These are phyloP conservation scores for Blastobotrys persicus DNA, from an alignment of 1,139 yeast genomes.

Conservation along the genomic window DNA sequence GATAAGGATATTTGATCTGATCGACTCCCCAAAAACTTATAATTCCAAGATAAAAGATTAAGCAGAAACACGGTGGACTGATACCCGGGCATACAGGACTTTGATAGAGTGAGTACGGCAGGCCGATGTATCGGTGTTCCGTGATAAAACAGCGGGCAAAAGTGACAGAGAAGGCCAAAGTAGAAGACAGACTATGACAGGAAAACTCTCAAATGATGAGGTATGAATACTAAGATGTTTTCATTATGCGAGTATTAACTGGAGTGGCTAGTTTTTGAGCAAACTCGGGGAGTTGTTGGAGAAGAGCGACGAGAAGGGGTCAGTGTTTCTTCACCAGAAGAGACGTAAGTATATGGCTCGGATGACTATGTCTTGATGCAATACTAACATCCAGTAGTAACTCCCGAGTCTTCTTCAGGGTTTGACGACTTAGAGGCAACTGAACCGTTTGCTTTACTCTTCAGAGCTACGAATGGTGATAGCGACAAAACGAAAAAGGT, in stretches of 20 bases:
- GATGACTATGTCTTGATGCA: neutral
- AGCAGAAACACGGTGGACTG: too few relatives aligned
- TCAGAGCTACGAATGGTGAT: slow-evolving; percentile 55
- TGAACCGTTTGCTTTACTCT: slow-evolving; percentile 24
- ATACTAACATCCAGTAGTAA: slow-evolving; percentile 3
- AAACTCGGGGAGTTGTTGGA: slow-evolving; percentile 31
- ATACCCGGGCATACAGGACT: too few relatives aligned
- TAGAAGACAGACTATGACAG: slow-evolving; percentile 17
- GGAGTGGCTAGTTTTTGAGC: slow-evolving; percentile 30
- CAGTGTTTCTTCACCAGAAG: slow-evolving; percentile 33
- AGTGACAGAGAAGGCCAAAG: neutral
- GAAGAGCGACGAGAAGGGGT: slow-evolving; percentile 43
- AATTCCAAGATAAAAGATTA: too few relatives aligned
- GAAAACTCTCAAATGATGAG: slow-evolving; percentile 12
- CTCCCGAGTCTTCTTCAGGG: slow-evolving; percentile 11
- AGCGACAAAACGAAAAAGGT: slow-evolving; percentile 46
- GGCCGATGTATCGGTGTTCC: too few relatives aligned
- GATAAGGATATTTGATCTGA: too few relatives aligned
- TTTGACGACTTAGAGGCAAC: slow-evolving; percentile 14
- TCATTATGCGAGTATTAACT: neutral
- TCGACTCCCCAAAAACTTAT: too few relatives aligned
- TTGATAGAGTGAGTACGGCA: too few relatives aligned
- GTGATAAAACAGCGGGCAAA: too few relatives aligned
- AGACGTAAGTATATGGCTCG: slow-evolving; percentile 31
- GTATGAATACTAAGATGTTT: neutral